Conservation (phyloP, 2,329 filamentous ascomycete genomes). For the Myotisia sp. region DNA sequence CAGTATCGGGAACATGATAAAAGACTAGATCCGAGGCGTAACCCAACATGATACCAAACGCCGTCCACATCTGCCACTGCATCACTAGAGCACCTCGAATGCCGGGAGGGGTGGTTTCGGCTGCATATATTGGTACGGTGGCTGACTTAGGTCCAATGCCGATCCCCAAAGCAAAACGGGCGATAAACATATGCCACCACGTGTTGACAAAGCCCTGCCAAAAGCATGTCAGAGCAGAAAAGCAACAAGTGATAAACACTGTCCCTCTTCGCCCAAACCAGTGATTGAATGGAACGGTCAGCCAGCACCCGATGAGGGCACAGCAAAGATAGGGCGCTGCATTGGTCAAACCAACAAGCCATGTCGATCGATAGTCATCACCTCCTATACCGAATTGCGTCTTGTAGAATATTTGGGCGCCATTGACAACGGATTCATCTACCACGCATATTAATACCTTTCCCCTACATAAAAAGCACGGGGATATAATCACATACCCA, state of each 20-base stretch:
- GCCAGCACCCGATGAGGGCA: conserved; percentile 56
- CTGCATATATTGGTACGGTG: conserved; percentile 62
- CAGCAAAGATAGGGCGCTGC: conserved; percentile 47
- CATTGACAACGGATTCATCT: conserved; percentile 57
- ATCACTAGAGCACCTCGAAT: conserved; percentile 67
- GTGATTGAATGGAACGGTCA: conserved; percentile 58
- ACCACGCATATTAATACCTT: conserved; percentile 7
- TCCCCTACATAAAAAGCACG: not conserved
- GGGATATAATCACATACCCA: conserved; percentile 29
- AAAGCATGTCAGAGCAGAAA: conserved; percentile 43
- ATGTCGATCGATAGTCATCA: conserved; percentile 35
- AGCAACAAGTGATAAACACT: conserved; percentile 61
- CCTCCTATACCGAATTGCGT: conserved; percentile 45
- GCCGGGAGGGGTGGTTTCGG: conserved; percentile 54
- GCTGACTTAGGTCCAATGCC: conserved; percentile 64
- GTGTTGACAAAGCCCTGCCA: conserved; percentile 53
- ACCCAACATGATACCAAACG: conserved; percentile 40
- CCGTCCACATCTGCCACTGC: conserved; percentile 56
- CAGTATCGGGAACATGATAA: conserved; percentile 39
- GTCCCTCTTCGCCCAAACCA: conserved; percentile 56
- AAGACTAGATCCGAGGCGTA: conserved; percentile 49
- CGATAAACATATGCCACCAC: conserved; percentile 57
- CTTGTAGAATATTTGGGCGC: conserved; percentile 52
- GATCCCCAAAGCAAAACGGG: conserved; percentile 59
- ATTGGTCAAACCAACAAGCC: conserved; percentile 51